Percentiles rank a stretch among this genome's conserved stretches.
phyloP scores from a whole-genome alignment of 2,329 filamentous ascomycete genomes.

The Fusarium ramigenum region DNA sequence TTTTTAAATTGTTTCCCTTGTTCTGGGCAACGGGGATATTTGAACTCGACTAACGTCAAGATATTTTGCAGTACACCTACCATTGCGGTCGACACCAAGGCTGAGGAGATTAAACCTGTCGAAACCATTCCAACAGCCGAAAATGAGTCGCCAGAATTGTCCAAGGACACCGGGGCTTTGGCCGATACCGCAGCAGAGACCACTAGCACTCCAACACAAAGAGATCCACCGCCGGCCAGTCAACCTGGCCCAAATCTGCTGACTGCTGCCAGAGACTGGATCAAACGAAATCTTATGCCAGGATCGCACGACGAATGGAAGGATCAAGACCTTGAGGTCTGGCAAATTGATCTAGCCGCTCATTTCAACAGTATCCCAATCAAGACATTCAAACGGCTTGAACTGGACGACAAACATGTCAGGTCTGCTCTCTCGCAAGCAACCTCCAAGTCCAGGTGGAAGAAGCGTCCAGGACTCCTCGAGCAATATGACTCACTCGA shows the following conservation, averaged over 20 bases:
- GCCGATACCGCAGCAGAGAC: too few relatives aligned
- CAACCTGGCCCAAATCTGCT: too few relatives aligned
- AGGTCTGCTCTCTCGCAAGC: rapidly evolving
- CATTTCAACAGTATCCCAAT: too few relatives aligned
- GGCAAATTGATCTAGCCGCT: background rate
- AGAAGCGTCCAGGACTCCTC: background rate
- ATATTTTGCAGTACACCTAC: background rate
- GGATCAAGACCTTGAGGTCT: background rate
- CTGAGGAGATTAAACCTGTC: background rate
- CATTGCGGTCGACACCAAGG: background rate
- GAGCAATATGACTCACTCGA: background rate
- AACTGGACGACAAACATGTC: background rate
- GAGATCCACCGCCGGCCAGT: too few relatives aligned
- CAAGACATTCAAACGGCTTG: background rate
- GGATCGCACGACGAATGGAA: background rate
- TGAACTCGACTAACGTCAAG: too few relatives aligned
- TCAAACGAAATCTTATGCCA: background rate
- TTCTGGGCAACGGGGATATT: too few relatives aligned
- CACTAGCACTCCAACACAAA: too few relatives aligned
- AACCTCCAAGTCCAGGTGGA: background rate
- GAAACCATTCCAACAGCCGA: too few relatives aligned
- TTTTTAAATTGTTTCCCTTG: too few relatives aligned
- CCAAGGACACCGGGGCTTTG: too few relatives aligned
- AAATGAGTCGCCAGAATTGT: too few relatives aligned
- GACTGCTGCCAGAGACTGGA: background rate